phyloP scores from a whole-genome alignment of 1,284 basidiomycete species.

The Ustilago sp. region DNA sequence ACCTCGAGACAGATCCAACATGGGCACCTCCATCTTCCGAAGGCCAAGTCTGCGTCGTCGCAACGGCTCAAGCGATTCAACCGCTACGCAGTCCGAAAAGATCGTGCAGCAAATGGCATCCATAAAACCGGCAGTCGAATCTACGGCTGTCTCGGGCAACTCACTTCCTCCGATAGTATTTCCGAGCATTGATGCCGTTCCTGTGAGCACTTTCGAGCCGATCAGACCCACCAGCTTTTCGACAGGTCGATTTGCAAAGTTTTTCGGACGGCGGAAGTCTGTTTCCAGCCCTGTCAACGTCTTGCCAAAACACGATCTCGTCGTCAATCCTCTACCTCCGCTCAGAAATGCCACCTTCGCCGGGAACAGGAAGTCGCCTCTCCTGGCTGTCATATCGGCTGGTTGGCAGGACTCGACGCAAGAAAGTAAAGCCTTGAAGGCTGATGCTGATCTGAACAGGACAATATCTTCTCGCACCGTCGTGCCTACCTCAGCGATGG shows the following conservation, averaged over 20 bases:
- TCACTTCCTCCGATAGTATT: background rate
- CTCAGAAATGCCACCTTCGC: conserved; percentile 9
- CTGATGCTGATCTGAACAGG: background rate
- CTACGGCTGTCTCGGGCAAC: background rate
- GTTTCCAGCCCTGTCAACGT: conserved; percentile 17
- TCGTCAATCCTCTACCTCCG: conserved; percentile 19
- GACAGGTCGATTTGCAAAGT: conserved; percentile 22
- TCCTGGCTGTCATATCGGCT: conserved; percentile 32
- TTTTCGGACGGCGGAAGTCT: conserved; percentile 43
- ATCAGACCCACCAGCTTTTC: background rate
- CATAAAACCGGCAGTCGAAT: background rate
- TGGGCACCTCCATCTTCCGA: conserved; percentile 33
- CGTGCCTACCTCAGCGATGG: background rate
- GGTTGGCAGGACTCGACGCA: conserved; percentile 10
- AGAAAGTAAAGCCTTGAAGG: background rate
- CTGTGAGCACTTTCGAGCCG: background rate
- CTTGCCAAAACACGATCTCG: conserved; percentile 19
- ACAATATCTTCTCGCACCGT: conserved; percentile 15
- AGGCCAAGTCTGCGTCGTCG: conserved; percentile 40
- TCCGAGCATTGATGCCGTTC: background rate
- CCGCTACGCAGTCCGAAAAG: conserved; percentile 12
- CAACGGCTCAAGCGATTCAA: conserved; percentile 26
- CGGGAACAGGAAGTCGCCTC: conserved; percentile 24
- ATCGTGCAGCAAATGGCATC: background rate
- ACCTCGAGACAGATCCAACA: conserved; percentile 25